Conservation (phyloP, 805 yeast species). For the Barnettozyma siamensis region DNA sequence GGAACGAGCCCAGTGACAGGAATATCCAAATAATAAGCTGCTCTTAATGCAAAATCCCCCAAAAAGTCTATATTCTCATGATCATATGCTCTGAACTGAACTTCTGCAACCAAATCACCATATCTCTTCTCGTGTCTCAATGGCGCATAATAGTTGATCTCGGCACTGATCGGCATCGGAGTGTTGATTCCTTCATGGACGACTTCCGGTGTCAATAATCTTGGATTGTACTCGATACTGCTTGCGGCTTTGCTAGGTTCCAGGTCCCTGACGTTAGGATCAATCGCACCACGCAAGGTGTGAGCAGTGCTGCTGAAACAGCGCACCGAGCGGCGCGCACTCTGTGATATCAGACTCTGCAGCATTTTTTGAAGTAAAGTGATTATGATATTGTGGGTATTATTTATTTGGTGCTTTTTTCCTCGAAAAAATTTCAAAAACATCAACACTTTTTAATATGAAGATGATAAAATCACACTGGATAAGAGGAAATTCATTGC, state of each 20-base stretch:
- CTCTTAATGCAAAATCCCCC: conserved; percentile 81
- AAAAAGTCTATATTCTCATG: conserved; percentile 66
- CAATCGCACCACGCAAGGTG: conserved; percentile 11
- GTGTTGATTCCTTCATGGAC: conserved; percentile 31
- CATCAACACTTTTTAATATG: no score
- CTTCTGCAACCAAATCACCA: conserved; percentile 73
- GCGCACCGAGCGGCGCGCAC: conserved; percentile 5
- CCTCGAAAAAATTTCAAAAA: no score
- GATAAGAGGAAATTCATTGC: no score
- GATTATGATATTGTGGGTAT: no score
- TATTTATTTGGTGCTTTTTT: no score
- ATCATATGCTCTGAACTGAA: conserved; percentile 68
- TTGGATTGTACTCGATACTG: conserved; percentile 31
- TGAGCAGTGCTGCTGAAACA: conserved; percentile 8
- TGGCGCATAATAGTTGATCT: conserved; percentile 77
- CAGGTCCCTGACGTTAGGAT: conserved; percentile 4
- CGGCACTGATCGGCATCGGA: conserved; percentile 82
- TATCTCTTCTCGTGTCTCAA: conserved; percentile 58
- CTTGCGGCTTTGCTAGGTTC: conserved; percentile 7
- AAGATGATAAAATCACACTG: no score
- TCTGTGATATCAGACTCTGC: conserved; percentile 4
- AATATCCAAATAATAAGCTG: conserved; percentile 84
- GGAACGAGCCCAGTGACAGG: conserved; percentile 76
- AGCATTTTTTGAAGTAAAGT: no score
- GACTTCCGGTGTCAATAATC: conserved; percentile 30